These are phyloP conservation scores for Scolecobasidium constrictum DNA, from an alignment of 2,329 filamentous ascomycete species.

Conservation along the genomic window DNA sequence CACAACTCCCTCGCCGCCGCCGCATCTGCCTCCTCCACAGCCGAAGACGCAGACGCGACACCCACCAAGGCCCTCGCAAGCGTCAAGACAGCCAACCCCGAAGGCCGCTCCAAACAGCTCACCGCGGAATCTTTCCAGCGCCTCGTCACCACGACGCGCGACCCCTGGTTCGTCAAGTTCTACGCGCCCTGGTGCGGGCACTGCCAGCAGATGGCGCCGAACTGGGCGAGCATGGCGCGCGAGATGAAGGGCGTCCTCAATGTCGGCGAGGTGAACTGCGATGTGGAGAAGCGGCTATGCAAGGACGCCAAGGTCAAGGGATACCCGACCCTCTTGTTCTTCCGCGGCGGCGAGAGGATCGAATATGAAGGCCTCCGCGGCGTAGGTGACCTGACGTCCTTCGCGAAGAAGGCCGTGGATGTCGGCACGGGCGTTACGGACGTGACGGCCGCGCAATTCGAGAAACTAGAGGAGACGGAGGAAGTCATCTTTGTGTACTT, in stretches of 20 bases:
- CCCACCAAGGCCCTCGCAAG: conserved; percentile 34
- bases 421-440: conserved; percentile 67
- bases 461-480: conserved; percentile 78
- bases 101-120: conserved; percentile 64
- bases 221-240: conserved; percentile 80
- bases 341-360: conserved; percentile 80
- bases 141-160: conserved; percentile 72
- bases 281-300: conserved; percentile 75
- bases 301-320: conserved; percentile 72
- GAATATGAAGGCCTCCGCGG: conserved; percentile 91
- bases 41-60: conserved; percentile 18
- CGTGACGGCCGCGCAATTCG: conserved; percentile 65
- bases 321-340: conserved; percentile 87
- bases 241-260: conserved; percentile 87
- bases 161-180: conserved; percentile 98
- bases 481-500: conserved; percentile 97
- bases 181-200: conserved; percentile 97
- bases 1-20: conserved; percentile 15
- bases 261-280: conserved; percentile 93
- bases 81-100: conserved; percentile 55
- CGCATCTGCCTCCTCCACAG: conserved; percentile 15
- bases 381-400: conserved; percentile 78
- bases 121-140: conserved; percentile 79
- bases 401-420: conserved; percentile 76
- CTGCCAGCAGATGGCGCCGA: conserved; percentile 84